Evolutionary conservation across 345 rosid species (phyloP).

Genomic region (Gossypium mustelinum): DNA sequence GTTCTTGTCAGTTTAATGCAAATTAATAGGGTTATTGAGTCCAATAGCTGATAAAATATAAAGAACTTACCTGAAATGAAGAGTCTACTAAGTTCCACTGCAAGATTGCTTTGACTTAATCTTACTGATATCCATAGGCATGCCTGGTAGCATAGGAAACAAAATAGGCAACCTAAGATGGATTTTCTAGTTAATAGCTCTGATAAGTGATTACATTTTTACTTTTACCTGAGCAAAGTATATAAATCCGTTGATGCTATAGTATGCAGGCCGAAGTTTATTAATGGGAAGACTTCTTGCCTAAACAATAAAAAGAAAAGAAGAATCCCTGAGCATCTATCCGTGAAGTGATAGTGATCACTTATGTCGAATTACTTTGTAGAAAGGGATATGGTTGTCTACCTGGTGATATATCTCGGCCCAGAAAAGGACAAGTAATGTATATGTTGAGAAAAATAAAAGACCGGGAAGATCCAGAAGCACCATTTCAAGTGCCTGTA

Average conservation of each 20-base stretch:
- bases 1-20: neutral
- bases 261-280: constrained; percentile 51
- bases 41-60: neutral
- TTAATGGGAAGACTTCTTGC: constrained; percentile 53
- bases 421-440: constrained; percentile 78
- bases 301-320: constrained; percentile 19
- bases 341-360: neutral
- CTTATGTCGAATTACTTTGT: neutral
- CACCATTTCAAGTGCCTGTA: constrained; percentile 43
- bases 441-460: constrained; percentile 68
- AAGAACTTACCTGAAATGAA: constrained; percentile 40
- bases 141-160: constrained; percentile 26
- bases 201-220: neutral
- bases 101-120: constrained; percentile 21
- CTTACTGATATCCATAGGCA: constrained; percentile 44
- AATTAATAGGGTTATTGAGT: neutral
- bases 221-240: constrained; percentile 43
- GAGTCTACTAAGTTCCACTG: constrained; percentile 32
- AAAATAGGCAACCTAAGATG: neutral
- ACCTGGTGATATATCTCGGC: constrained; percentile 90
- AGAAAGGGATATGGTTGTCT: neutral
- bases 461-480: constrained; percentile 76
- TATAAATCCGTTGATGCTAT: constrained; percentile 32
- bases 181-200: neutral
- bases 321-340: neutral